These are phyloP conservation scores for Papilionanthe hybrid DNA, from an alignment of 116 monocot species.

Conservation along the genomic window DNA sequence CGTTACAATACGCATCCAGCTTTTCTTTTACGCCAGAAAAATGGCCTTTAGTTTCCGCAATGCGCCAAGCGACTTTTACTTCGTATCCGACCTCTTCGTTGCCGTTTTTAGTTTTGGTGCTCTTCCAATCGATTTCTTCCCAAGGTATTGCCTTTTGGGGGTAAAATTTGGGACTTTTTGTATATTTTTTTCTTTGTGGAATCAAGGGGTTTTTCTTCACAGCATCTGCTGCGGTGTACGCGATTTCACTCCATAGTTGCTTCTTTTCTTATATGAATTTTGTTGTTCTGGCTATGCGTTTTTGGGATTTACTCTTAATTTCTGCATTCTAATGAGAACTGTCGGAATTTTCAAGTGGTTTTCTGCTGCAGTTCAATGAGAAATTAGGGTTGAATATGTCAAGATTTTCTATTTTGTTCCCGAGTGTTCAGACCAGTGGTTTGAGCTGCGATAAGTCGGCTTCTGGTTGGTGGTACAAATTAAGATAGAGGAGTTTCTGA, in stretches of 20 bases:
- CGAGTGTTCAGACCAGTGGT: background rate
- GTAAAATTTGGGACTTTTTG: too few relatives aligned
- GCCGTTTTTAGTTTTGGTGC: too few relatives aligned
- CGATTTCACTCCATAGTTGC: background rate
- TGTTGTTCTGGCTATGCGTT: background rate
- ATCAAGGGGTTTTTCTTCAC: background rate
- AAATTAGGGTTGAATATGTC: background rate
- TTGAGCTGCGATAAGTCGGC: background rate
- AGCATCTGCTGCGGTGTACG: background rate
- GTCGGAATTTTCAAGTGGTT: background rate
- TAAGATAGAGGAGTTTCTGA: background rate
- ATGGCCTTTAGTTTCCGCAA: too few relatives aligned
- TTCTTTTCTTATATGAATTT: background rate
- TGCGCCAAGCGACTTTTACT: too few relatives aligned
- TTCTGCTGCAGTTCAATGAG: background rate
- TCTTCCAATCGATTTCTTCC: too few relatives aligned
- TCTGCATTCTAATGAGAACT: background rate
- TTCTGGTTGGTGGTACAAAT: background rate
- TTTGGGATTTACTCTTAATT: background rate
- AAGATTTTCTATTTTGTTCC: background rate
- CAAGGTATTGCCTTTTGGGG: too few relatives aligned
- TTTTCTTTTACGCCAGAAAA: too few relatives aligned
- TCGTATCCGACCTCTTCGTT: too few relatives aligned
- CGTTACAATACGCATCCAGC: too few relatives aligned
- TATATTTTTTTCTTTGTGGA: background rate